Conservation (phyloP, 257 asterid genomes). For the Rhazya stricta region DNA sequence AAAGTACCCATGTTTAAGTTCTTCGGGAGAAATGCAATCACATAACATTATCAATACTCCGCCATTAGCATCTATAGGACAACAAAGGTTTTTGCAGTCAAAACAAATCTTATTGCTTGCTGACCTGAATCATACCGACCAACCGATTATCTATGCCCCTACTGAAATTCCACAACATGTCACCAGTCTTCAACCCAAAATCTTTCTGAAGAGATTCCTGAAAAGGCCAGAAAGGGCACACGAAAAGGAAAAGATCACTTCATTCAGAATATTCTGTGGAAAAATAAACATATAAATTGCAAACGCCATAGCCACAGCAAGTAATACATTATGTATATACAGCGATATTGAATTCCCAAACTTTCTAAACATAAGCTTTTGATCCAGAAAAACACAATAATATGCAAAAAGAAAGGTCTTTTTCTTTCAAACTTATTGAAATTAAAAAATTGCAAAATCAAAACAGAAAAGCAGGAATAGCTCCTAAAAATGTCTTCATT, state of each 20-base stretch:
- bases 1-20: background rate
- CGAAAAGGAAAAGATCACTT: constrained; percentile 1
- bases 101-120: background rate
- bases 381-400: background rate
- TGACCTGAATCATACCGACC: constrained; percentile 46
- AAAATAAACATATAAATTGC: background rate
- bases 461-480: background rate
- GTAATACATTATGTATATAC: background rate
- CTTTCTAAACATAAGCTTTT: background rate
- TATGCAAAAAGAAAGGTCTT: background rate
- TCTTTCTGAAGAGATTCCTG: constrained; percentile 95
- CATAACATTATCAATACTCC: background rate
- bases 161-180: constrained; percentile 88
- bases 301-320: background rate
- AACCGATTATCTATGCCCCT: constrained; percentile 79
- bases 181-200: constrained; percentile 85
- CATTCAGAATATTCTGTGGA: background rate
- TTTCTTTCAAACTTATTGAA: background rate
- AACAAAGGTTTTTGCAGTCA: background rate
- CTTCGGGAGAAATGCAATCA: background rate
- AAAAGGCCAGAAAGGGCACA: constrained; percentile 21
- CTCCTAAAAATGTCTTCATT: background rate
- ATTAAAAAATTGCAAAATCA: background rate
- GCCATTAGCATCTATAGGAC: background rate
- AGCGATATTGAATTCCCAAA: background rate